Conservation (phyloP, 2,329 filamentous ascomycete species). For the Elsinoe ampelina region DNA sequence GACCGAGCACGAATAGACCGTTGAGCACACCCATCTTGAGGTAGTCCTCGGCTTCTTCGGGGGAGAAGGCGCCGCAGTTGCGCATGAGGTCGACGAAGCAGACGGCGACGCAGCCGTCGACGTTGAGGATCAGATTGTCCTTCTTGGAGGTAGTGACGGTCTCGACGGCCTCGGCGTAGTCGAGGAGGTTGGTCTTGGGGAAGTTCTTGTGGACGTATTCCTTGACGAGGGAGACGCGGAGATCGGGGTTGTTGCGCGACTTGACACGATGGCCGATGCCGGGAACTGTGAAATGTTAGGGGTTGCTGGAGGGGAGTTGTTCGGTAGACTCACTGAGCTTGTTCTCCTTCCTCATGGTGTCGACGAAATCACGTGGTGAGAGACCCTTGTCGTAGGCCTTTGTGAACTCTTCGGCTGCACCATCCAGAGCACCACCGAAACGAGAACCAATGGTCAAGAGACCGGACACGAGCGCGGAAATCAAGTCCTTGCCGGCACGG, state of each 20-base stretch:
- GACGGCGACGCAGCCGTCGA: constrained; percentile 94
- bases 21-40: constrained; percentile 98
- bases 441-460: constrained; percentile 95
- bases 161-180: constrained; percentile 97
- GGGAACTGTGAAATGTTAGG: constrained; percentile 52
- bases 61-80: constrained; percentile 93
- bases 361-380: constrained; percentile 96
- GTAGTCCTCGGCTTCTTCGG: constrained; percentile 97
- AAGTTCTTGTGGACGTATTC: constrained; percentile 97
- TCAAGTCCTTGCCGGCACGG: constrained; percentile 96
- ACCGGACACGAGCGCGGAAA: constrained; percentile 90
- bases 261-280: constrained; percentile 99
- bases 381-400: constrained; percentile 97
- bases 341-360: constrained; percentile 99
- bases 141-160: constrained; percentile 99
- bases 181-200: constrained; percentile 94
- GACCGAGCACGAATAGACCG: constrained; percentile 95
- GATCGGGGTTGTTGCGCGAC: constrained; percentile 98
- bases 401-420: constrained; percentile 96
- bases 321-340: constrained; percentile 69
- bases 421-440: constrained; percentile 96
- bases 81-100: constrained; percentile 97
- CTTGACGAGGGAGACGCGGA: constrained; percentile 98
- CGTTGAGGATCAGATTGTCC: constrained; percentile 99
- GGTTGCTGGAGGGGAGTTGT: neutral